A percentile compares a stretch with the other conserved stretches of the same genome.
Conservation (phyloP, 352 stramenopile species). For the Pythium phragmitis region DNA sequence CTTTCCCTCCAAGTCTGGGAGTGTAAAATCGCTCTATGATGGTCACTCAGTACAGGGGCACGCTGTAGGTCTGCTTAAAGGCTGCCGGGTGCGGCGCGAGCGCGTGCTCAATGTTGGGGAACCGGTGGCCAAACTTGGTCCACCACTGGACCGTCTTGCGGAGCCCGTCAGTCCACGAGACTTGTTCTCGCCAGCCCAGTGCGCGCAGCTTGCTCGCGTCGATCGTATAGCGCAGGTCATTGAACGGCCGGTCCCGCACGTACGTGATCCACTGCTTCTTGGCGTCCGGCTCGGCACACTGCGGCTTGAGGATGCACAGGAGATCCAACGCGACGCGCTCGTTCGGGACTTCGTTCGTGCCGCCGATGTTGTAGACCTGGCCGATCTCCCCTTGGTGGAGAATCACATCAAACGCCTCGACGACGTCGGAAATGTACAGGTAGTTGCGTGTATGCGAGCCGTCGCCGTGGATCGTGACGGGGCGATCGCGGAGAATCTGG, state of each 20-base stretch:
- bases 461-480: constrained; percentile 95
- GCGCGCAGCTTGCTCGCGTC: constrained; percentile 89
- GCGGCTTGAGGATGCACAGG: constrained; percentile 64
- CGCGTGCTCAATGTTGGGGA: constrained; percentile 84
- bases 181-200: constrained; percentile 92
- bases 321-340: constrained; percentile 89
- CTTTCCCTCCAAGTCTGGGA: too few relatives aligned
- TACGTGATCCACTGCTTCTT: constrained; percentile 65
- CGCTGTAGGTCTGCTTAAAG: constrained; percentile 69
- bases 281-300: constrained; percentile 29
- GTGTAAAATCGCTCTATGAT: too few relatives aligned
- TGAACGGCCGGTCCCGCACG: constrained; percentile 94
- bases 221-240: constrained; percentile 97
- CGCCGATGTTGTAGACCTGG: constrained; percentile 98
- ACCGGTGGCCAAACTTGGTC: constrained; percentile 62
- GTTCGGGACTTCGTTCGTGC: constrained; percentile 60
- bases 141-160: constrained; percentile 91
- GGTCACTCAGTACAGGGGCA: constrained; percentile 11
- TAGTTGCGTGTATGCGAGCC: constrained; percentile 96
- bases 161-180: constrained; percentile 93
- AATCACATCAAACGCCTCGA: constrained; percentile 95
- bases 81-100: constrained; percentile 76
- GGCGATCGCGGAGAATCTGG: constrained; percentile 87
- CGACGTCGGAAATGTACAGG: constrained; percentile 97
- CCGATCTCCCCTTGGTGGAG: constrained; percentile 91